Conservation (phyloP, 805 yeast genomes). For the Sungouiozyma intestinalis region DNA sequence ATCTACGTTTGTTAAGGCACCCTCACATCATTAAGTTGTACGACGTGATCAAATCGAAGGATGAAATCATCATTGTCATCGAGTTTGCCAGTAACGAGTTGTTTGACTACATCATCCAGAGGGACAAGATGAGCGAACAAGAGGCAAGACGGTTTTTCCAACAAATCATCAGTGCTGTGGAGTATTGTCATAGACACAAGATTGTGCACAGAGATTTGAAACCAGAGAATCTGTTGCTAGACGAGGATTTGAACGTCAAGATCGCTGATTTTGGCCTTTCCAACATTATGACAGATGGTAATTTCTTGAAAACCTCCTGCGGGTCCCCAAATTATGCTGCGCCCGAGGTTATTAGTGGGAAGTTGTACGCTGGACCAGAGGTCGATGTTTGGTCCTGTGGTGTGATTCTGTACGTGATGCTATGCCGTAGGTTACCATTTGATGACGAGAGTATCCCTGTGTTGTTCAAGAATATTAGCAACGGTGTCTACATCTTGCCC, state of each 20-base stretch:
- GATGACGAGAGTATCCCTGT: slow-evolving; percentile 96
- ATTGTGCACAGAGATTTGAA: slow-evolving; percentile 94
- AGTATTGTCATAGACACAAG: slow-evolving; percentile 91
- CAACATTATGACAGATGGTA: slow-evolving; percentile 96
- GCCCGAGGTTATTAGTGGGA: slow-evolving; percentile 92
- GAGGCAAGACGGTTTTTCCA: slow-evolving; percentile 92
- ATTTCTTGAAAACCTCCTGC: slow-evolving; percentile 86
- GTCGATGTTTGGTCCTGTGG: slow-evolving; percentile 98
- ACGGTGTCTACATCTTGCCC: slow-evolving; percentile 88
- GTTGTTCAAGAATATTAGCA: slow-evolving; percentile 79
- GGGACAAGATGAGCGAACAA: slow-evolving; percentile 84
- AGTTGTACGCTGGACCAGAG: slow-evolving; percentile 94
- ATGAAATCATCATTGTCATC: slow-evolving; percentile 94
- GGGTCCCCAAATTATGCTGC: slow-evolving; percentile 98
- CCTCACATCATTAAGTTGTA: slow-evolving; percentile 93
- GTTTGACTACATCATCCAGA: slow-evolving; percentile 89
- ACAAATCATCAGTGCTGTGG: slow-evolving; percentile 93
- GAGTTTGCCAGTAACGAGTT: slow-evolving; percentile 95
- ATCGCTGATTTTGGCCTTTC: slow-evolving; percentile 94
- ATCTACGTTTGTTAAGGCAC: slow-evolving; percentile 77
- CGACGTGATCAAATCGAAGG: slow-evolving; percentile 90
- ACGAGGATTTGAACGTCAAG: slow-evolving; percentile 83
- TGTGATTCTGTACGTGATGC: slow-evolving; percentile 88
- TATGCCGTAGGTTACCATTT: slow-evolving; percentile 90
- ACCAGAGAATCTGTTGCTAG: slow-evolving; percentile 85